These are phyloP conservation scores for Manihot esculenta DNA, from an alignment of 441 rosid species.

Conservation along the genomic window DNA sequence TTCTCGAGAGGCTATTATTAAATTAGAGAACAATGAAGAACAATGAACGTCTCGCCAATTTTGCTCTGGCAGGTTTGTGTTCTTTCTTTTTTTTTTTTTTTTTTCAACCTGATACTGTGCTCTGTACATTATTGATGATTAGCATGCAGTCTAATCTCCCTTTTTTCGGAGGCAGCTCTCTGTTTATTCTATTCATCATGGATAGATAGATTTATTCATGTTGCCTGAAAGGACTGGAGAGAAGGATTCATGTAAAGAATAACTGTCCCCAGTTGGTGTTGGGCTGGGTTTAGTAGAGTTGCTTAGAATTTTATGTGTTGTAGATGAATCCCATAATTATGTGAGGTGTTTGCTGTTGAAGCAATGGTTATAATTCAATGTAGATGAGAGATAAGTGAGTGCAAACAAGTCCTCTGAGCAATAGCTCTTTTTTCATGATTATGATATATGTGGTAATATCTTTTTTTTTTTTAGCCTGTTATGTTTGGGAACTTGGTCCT, in stretches of 20 bases:
- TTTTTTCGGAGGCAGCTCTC: neutral
- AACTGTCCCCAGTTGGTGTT: neutral
- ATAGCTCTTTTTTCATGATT: neutral
- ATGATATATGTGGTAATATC: neutral
- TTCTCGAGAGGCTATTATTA: neutral
- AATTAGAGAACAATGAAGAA: slow-evolving; percentile 58
- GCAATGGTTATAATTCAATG: neutral
- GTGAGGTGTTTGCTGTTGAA: neutral
- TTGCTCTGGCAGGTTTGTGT: slow-evolving; percentile 77
- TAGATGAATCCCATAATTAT: neutral
- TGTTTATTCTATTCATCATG: too few species aligned
- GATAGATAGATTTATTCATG: too few species aligned
- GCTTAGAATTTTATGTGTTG: neutral
- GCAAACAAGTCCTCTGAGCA: too few species aligned
- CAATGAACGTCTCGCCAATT: slow-evolving; percentile 68
- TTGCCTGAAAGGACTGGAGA: neutral
- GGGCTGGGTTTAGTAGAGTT: neutral
- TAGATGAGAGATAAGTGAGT: neutral
- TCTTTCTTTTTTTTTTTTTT: neutral
- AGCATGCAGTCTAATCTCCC: neutral
- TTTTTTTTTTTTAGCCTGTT: neutral
- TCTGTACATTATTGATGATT: slow-evolving; percentile 2
- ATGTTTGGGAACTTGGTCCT: neutral
- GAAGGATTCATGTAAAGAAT: neutral
- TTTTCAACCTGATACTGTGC: neutral